phyloP scores from a whole-genome alignment of 495 filamentous ascomycete species.

The Penicillium salamii region DNA sequence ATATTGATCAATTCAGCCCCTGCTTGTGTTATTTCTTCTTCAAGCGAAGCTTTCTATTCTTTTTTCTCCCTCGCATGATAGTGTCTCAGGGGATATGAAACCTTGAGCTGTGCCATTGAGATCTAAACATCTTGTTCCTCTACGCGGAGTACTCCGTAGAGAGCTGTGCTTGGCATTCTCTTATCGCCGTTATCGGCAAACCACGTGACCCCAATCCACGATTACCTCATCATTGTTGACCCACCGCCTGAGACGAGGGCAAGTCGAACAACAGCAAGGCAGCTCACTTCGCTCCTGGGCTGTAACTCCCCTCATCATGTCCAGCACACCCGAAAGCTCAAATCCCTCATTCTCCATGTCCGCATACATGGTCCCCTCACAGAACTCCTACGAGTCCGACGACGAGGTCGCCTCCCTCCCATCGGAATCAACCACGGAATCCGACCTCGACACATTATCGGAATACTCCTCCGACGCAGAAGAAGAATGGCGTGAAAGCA shows the following conservation, averaged over 20 bases:
- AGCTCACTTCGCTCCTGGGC: conserved; percentile 21
- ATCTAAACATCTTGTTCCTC: no score
- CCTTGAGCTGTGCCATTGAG: no score
- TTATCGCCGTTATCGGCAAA: conserved; percentile 36
- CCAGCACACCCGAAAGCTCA: conserved; percentile 30
- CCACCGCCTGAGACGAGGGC: not conserved
- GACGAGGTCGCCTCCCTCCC: conserved; percentile 80
- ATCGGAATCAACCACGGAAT: conserved; percentile 62
- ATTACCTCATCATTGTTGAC: conserved; percentile 14
- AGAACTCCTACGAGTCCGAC: conserved; percentile 45
- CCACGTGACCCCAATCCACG: conserved; percentile 23
- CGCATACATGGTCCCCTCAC: conserved; percentile 41
- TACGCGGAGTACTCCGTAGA: no score
- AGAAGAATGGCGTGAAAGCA: conserved; percentile 85
- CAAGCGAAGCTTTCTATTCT: no score
- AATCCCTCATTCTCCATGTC: conserved; percentile 45
- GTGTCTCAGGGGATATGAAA: no score
- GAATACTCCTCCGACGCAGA: conserved; percentile 75
- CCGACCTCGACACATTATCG: conserved; percentile 54
- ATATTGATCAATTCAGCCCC: conserved; percentile 13
- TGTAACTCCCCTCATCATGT: conserved; percentile 20
- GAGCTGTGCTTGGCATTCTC: no score
- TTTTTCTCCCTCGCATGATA: conserved; percentile 21
- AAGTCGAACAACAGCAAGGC: conserved; percentile 24
- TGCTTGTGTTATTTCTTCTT: no score